Base-by-base conservation (phyloP, 306 rosid species). In the Astragalus glycyphyllos region DNA sequence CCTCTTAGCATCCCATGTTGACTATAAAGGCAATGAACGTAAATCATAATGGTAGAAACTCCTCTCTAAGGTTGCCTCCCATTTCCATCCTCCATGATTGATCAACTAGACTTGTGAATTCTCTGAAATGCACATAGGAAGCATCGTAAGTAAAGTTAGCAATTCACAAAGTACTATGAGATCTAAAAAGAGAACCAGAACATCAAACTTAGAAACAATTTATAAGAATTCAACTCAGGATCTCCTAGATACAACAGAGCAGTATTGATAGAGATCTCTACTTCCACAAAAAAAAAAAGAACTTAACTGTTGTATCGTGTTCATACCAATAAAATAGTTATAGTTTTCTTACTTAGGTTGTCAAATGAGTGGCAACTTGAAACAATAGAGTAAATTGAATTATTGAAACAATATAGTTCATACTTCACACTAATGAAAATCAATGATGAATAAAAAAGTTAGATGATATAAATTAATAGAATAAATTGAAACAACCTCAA, bases 41-140 rank as follows among this genome's bases (percentile, higher is more conserved):
- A 54, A 29, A 66, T 46, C 59, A 79, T 11, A 67, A 50, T 12
- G 86, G 91, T 38, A 90, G 77, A 1, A 71, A 47, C 79, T 90
- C 96, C 82, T 86, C 83, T 79, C 75, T 86, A 67, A 93, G 97
- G 80, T 69, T 69, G 68, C 96, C 98, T 68, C 98, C 97, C 91
- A 93, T 92, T 77, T 88, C 89, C 97, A 93, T 90, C 74, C 78
- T 86, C 96, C 97, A 93, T 10, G 97, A 93, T 64, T 58, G 81
- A 78, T 93, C 97, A 61, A 85, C 96, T 59, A 93, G 71, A 79
- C 83, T 80, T 38, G 86, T 81, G 11, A 90, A 83, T 82, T 92
- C 98, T 77, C 98, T 92, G 93, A 79, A 78, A 87, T 66, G 64
- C 59, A 75, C 64, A 66, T 32, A 8, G 23, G 58, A 83, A 65